Evolutionary conservation across 768 basidiomycete genomes (phyloP).

Genomic region (Rubroboletus pulcherrimus): DNA sequence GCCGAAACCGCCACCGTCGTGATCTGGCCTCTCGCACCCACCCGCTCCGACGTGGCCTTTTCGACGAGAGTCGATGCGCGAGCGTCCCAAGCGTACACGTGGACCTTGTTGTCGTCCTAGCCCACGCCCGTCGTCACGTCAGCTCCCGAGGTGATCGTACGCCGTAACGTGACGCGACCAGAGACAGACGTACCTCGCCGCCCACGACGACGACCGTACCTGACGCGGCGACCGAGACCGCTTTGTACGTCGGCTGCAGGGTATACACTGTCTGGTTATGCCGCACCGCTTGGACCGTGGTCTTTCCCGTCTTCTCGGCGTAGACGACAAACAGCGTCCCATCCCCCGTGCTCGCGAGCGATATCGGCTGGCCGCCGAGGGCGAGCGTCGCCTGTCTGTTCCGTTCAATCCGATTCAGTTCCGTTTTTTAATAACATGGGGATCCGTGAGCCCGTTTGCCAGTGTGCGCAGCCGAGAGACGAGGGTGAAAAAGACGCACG

Average conservation of each 20-base stretch:
- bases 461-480: too few species aligned
- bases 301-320: constrained; percentile 43
- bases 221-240: constrained; percentile 54
- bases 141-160: neutral
- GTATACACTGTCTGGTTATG: constrained; percentile 66
- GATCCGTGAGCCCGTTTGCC: neutral
- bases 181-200: constrained; percentile 52
- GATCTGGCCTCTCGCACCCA: constrained; percentile 54
- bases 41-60: constrained; percentile 55
- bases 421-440: neutral
- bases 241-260: constrained; percentile 47
- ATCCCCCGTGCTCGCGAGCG: constrained; percentile 55
- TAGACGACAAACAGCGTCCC: constrained; percentile 56
- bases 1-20: constrained; percentile 77
- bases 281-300: constrained; percentile 58
- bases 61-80: constrained; percentile 49
- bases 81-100: constrained; percentile 70
- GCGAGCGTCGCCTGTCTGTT: constrained; percentile 49
- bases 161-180: neutral
- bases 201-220: constrained; percentile 64
- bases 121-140: neutral
- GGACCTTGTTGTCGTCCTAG: constrained; percentile 69
- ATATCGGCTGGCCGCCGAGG: constrained; percentile 63
- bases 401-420: neutral
- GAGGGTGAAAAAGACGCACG: constrained; percentile 19